Evolutionary conservation across 2,329 filamentous ascomycete species (phyloP), one percentile per base, ranked within the genome.

Genomic region (Diplodia intermedia): DNA sequence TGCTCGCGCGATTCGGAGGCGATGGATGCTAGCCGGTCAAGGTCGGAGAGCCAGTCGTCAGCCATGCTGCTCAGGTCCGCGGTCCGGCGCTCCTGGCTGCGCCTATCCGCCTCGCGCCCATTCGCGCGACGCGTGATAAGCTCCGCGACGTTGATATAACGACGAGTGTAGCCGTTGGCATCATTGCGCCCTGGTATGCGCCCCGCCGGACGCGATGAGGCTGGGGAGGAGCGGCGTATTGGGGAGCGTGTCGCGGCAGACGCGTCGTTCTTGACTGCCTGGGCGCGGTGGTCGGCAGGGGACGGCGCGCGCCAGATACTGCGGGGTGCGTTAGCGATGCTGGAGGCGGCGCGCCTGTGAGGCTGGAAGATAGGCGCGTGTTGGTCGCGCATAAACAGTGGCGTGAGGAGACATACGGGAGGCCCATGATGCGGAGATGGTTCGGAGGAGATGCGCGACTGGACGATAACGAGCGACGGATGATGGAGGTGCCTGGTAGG

Each of bases 221-320:
- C 36, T 29, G 66, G 50, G 15, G 66, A 54, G 70, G 83, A 82
- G 69, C 87, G 85, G 69, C 87, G 85, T 73, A 89, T 89, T 52
- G 85, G 78, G 49, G 86, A 88, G 74, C 87, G 85, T 67, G 83
- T 79, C 67, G 81, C 75, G 56, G 85, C 85, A 68, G 83, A 83
- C 47, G 82, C 76, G 73, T 89, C 86, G 70, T 75, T 77, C 75
- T 87, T 88, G 70, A 80, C 75, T 65, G 80, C 75, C 68, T 80
- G 78, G 66, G 52, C 49, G 15, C 66, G 66, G 29, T 5, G 26
- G 67, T 81, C 79, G 69, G 82, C 78, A 57, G 82, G 80, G 50
- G 82, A 80, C 63, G 85, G 85, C 74, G 85, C 83, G 76, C 82
- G 82, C 81, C 83, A 89, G 78, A 88, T 83, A 70, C 84, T 85